These are phyloP conservation scores for Sarocladium kiliense DNA, from an alignment of 2,329 filamentous ascomycete genomes.

Conservation along the genomic window DNA sequence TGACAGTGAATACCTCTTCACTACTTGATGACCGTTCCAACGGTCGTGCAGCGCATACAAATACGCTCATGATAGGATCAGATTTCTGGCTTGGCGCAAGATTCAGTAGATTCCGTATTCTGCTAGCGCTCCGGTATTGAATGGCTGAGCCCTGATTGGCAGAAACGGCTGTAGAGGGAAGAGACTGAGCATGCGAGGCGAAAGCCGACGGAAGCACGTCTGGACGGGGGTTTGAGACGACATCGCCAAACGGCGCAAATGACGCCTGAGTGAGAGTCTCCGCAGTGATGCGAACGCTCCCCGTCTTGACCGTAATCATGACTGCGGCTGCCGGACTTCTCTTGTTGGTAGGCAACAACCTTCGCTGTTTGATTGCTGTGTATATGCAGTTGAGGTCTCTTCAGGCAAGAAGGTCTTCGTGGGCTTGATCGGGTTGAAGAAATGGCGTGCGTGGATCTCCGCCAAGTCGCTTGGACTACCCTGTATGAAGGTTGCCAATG, in stretches of 20 bases:
- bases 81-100: conserved; percentile 51
- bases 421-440: too few relatives aligned
- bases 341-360: too few relatives aligned
- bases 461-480: too few relatives aligned
- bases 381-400: too few relatives aligned
- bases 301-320: conserved; percentile 8
- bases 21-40: conserved; percentile 15
- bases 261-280: conserved; percentile 60
- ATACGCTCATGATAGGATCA: conserved; percentile 75
- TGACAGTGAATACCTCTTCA: conserved; percentile 48
- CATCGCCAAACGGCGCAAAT: conserved; percentile 79
- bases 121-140: conserved; percentile 79
- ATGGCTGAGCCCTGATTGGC: conserved; percentile 86
- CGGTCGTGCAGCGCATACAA: conserved; percentile 59
- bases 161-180: conserved; percentile 46
- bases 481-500: too few relatives aligned
- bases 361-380: too few relatives aligned
- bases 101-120: conserved; percentile 65
- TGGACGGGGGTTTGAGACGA: conserved; percentile 68
- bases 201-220: conserved; percentile 43
- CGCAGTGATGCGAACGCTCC: conserved; percentile 41
- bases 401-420: too few relatives aligned
- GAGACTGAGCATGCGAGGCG: conserved; percentile 31
- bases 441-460: too few relatives aligned
- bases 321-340: neutral